phyloP scores from a whole-genome alignment of 2,329 filamentous ascomycete genomes.

The Stemphylium beticola region DNA sequence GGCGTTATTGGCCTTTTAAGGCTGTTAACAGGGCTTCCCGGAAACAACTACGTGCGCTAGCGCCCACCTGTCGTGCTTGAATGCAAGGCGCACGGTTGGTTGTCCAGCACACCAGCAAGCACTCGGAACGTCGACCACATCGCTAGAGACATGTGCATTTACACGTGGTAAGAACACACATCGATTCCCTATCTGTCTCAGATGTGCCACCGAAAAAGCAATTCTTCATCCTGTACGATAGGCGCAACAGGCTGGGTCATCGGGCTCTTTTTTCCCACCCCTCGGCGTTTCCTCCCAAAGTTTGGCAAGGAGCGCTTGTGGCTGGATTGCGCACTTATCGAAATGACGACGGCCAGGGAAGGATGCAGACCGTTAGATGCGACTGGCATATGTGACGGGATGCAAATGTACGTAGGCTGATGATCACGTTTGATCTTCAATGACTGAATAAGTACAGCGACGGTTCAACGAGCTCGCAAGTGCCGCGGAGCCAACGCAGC shows the following conservation, averaged over 20 bases:
- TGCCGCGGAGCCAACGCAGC: conserved; percentile 5
- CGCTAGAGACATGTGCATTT: conserved; percentile 24
- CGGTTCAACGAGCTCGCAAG: conserved; percentile 2
- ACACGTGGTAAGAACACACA: conserved; percentile 38
- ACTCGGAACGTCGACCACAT: conserved; percentile 11
- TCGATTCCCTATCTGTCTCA: conserved; percentile 4
- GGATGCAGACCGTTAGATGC: neutral
- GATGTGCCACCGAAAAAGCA: conserved; percentile 20
- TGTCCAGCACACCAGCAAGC: conserved; percentile 4
- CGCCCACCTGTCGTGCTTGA: conserved; percentile 8
- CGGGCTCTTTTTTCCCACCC: conserved; percentile 8
- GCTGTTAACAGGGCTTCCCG: conserved; percentile 19
- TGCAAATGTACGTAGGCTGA: neutral
- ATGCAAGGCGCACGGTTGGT: neutral
- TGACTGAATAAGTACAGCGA: neutral
- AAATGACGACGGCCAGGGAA: conserved; percentile 8
- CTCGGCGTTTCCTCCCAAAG: conserved; percentile 10
- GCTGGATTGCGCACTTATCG: conserved; percentile 7
- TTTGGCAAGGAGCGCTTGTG: conserved; percentile 8
- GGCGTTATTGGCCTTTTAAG: conserved; percentile 39
- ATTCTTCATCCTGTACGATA: conserved; percentile 1
- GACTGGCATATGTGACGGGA: conserved; percentile 10
- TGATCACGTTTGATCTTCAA: conserved; percentile 4
- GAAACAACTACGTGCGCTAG: conserved; percentile 13
- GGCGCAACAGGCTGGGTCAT: conserved; percentile 22